Conservation (phyloP, 2,329 filamentous ascomycete genomes). For the Dactylellina sp. region DNA sequence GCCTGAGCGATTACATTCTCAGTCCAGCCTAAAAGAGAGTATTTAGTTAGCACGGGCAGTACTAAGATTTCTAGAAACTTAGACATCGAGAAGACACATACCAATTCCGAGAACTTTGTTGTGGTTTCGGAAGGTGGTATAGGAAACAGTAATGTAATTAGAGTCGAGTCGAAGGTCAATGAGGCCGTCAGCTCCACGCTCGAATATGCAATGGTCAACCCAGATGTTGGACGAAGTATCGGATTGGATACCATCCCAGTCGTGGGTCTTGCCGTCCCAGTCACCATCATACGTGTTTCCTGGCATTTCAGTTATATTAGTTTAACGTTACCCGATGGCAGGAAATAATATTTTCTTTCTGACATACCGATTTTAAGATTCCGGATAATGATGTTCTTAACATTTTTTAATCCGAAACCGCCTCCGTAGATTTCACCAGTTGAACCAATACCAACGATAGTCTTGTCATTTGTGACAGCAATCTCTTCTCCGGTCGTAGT, state of each 20-base stretch:
- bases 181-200: constrained; percentile 58
- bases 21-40: constrained; percentile 50
- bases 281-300: constrained; percentile 58
- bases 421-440: constrained; percentile 58
- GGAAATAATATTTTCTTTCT: not conserved
- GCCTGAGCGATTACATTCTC: constrained; percentile 58
- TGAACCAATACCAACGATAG: constrained; percentile 54
- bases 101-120: constrained; percentile 60
- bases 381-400: constrained; percentile 59
- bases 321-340: not conserved
- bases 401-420: constrained; percentile 57
- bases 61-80: not conserved
- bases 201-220: constrained; percentile 59
- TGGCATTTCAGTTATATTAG: constrained; percentile 8
- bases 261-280: constrained; percentile 49
- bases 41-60: not conserved
- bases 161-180: constrained; percentile 59
- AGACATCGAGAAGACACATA: constrained; percentile 3
- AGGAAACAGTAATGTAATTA: constrained; percentile 59
- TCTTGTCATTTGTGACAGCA: constrained; percentile 44
- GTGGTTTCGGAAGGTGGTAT: constrained; percentile 58
- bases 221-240: constrained; percentile 59
- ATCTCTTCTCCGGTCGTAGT: constrained; percentile 43
- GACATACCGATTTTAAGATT: constrained; percentile 58
- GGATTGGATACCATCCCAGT: constrained; percentile 60